Conservation (phyloP, 2,329 filamentous ascomycete species). For the Aureobasidium sp. region DNA sequence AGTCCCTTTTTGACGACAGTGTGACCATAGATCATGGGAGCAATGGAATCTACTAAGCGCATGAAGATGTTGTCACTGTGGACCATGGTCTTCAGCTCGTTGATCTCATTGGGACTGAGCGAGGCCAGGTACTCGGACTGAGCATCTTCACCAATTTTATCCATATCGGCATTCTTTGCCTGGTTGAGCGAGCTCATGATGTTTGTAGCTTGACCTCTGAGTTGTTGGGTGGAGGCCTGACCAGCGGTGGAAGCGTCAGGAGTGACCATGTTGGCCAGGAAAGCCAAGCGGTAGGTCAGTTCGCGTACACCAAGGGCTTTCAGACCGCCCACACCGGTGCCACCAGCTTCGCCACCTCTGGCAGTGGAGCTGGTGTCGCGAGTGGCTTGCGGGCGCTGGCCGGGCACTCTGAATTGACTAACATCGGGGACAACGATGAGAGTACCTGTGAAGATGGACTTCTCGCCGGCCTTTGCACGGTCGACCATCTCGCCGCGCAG, state of each 20-base stretch:
- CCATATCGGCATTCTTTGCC: conserved; percentile 55
- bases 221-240: conserved; percentile 55
- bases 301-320: conserved; percentile 92
- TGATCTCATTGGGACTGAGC: conserved; percentile 77
- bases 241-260: conserved; percentile 78
- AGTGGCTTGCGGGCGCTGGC: conserved; percentile 71
- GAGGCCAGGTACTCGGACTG: conserved; percentile 82
- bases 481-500: conserved; percentile 96
- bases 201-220: conserved; percentile 69
- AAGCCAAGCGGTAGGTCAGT: conserved; percentile 91
- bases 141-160: conserved; percentile 69
- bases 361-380: conserved; percentile 69
- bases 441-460: conserved; percentile 94
- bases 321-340: conserved; percentile 75
- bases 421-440: conserved; percentile 96
- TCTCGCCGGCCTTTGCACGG: conserved; percentile 92
- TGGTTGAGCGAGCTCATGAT: conserved; percentile 79
- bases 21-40: conserved; percentile 95
- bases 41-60: conserved; percentile 83
- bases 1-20: conserved; percentile 97
- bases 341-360: conserved; percentile 67
- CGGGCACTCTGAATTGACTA: conserved; percentile 85
- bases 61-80: conserved; percentile 94
- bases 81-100: conserved; percentile 86
- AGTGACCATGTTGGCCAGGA: conserved; percentile 91